Evolutionary conservation across 257 asterid genomes (phyloP).

Genomic region (Solanum pinnatisectum): DNA sequence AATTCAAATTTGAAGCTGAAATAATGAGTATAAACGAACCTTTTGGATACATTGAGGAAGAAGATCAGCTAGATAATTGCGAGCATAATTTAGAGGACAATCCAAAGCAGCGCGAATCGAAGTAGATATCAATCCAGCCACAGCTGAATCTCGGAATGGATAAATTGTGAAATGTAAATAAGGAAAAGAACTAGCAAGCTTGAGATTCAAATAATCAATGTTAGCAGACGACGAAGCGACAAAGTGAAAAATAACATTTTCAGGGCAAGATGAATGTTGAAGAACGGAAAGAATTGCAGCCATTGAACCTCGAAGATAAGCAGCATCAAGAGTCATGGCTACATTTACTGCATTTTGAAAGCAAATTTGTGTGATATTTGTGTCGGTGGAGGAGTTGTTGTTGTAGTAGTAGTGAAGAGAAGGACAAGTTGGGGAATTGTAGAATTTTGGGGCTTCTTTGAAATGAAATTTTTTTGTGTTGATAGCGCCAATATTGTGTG

Average conservation of each 20-base stretch:
- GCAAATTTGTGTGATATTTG: background rate
- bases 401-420: background rate
- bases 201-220: background rate
- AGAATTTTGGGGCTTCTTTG: slow-evolving; percentile 83
- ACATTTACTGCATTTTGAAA: slow-evolving; percentile 38
- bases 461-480: slow-evolving; percentile 14
- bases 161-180: slow-evolving; percentile 16
- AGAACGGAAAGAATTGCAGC: slow-evolving; percentile 82
- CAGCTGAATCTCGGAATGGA: slow-evolving; percentile 14
- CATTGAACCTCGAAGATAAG: slow-evolving; percentile 82
- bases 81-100: slow-evolving; percentile 36
- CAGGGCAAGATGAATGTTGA: slow-evolving; percentile 91
- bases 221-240: slow-evolving; percentile 22
- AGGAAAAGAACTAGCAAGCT: slow-evolving; percentile 16
- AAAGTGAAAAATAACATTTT: slow-evolving; percentile 71
- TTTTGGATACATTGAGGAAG: slow-evolving; percentile 19
- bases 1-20: background rate
- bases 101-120: slow-evolving; percentile 38
- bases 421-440: slow-evolving; percentile 56
- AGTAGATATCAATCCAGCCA: slow-evolving; percentile 28
- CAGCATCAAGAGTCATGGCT: slow-evolving; percentile 83
- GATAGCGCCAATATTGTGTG: background rate
- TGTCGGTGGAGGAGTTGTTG: background rate
- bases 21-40: background rate
- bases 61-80: slow-evolving; percentile 22